Base-by-base conservation (phyloP, 148 eudicot species). In the Mesembryanthemum crystallinum region DNA sequence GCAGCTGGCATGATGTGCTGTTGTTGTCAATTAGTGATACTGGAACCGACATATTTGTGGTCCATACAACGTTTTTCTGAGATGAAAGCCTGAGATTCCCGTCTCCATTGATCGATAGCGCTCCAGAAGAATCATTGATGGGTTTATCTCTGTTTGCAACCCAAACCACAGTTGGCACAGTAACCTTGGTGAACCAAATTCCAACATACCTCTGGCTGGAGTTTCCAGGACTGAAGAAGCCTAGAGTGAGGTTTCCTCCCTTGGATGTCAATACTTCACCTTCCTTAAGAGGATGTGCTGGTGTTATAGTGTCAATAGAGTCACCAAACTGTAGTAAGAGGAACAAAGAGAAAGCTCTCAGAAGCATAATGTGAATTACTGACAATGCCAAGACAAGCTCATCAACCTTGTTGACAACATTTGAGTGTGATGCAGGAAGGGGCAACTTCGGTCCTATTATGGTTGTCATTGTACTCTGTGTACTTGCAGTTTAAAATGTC, bases 131-230 rank as follows among this genome's bases (percentile, higher is more conserved):
- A 45, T 51, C 83, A 28, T 45, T 67, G 77, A 85, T 42, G 1
- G 89, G 85, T 0, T 67, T 3, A n/a, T 83, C 87, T 67, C 86
- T 75, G 45, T 85, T 85, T 0, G 80, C 88, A 9, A 85, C 84
- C 88, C 88, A 85, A 69, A 83, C 79, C 2, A 83, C 77, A 51
- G 17, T 47, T 18, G 21, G 70, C 69, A 63, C 43, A 0, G 88
- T 32, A 32, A 5, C 47, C 67, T 17, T 83, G 80, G 8, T 77
- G 39, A 76, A 79, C 87, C 87, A 85, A 32, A 85, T 83, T 69
- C 83, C 83, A 7, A 77, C 21, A 64, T 80, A 83, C 69, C 43
- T 68, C 2, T 8, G 49, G 49, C 49, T 69, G 33, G 77, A 74
- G 52, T 59, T 78, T 66, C 73, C 71, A 32, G 29, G 57, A 14